Base-by-base conservation (phyloP, 176 grass and related monocot genomes). In the Oryza coarctata region DNA sequence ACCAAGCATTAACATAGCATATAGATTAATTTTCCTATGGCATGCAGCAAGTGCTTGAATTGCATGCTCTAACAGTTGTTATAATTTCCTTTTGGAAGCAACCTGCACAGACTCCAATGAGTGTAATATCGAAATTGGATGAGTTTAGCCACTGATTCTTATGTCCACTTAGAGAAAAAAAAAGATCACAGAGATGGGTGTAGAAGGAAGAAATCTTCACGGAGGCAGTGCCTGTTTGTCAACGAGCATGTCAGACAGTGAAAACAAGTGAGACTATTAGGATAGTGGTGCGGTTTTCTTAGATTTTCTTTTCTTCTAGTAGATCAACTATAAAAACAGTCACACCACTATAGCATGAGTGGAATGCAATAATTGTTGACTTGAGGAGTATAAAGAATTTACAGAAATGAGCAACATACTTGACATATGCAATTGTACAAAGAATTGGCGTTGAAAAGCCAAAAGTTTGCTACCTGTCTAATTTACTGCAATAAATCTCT, bases 321-420 rank as follows among this genome's bases (percentile, higher is more conserved):
- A 93, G 86, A 91, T 97, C 91, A 97, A 97, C 91, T 85, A 73
- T 45, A 81, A 88, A 87, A 91, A 91, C 89, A 91, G 91, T 91
- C 69, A 71, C 77, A 87, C 84, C 94, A 93, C 88, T 83, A 93
- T 82, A 85, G 57, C 66, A 73, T 68, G 23, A 84, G 84, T 87
- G 87, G 68, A 15, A 74, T 58, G 82, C 77, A 91, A 91, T 91
- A 74, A 89, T 93, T 91, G 32, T 63, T 80, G 41, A 65, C 63
- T 82, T 91, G 75, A 84, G 61, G 40, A 47, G 55, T 79, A 80
- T n/a, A 62, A 80, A 75, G 74, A 87, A 70, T 57, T 74, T 74
- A 75, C 2, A 80, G 27, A 74, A 55, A 65, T 78, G 14, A 41
- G 63, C 57, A 66, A 10, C 18, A 39, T 30, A 31, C 64, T 63